Base-by-base conservation (phyloP, 208 protist genomes). In the Acanthamoeba rhysodes region DNA sequence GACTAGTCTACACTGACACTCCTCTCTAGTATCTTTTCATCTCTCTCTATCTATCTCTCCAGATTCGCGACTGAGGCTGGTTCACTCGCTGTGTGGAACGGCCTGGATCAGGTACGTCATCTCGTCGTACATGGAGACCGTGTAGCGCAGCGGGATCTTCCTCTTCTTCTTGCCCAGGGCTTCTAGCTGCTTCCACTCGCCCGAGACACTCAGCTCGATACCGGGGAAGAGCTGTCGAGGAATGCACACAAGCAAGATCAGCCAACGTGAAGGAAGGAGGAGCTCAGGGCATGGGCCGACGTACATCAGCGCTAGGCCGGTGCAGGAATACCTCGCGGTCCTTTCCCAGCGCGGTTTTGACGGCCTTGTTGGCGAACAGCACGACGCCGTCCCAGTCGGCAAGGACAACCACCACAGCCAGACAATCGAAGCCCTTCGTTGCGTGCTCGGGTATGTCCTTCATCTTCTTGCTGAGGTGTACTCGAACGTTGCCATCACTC, bases 81-180 rank as follows among this genome's bases (percentile, higher is more conserved):
- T 18, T 27, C 70, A 80, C 22, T 45, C 12, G 29, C 53, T 37
- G 29, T 84, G 74, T 5, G 41, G 74, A 18, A 84, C 27, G 24
- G 74, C 34, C 41, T 84, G 74, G 74, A 84, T 84, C 74, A 84
- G 20, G 74, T 84, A 84, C 8, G 41, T 57, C 22, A n/a, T 29
- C 7, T 84, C 74, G 9, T 84, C 41, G 74, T 84, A 84, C 74
- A 84, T 53, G 18, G 74, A 84, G 6, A 84, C 27, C 12, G 34
- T 84, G 27, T 55, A 55, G 18, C 18, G 20, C 12, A 55, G 16
- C 14, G 41, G 27, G 20, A 53, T n/a, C 74, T 55, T 55, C 22
- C 32, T 45, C 74, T 84, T 45, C 74, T 84, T 84, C 74, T 29
- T 84, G 34, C 74, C 74, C 24, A 84, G 18, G 24, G 74, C 34